These are phyloP conservation scores for Russula sp. DNA, from an alignment of 768 basidiomycete genomes.

Conservation along the genomic window DNA sequence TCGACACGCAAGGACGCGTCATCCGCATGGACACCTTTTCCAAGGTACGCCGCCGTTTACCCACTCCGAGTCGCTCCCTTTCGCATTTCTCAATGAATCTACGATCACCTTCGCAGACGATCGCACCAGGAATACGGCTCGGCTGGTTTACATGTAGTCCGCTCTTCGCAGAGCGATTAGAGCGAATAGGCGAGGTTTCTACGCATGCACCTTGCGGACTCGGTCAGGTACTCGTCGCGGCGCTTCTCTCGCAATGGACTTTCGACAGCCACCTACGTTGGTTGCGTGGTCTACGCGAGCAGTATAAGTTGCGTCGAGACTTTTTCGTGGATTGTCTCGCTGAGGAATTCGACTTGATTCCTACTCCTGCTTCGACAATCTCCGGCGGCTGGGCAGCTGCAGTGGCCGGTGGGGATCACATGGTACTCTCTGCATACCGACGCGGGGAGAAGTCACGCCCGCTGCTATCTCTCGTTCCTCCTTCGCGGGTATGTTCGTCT, in stretches of 20 bases:
- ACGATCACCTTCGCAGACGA: constrained; percentile 47
- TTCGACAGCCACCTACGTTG: constrained; percentile 72
- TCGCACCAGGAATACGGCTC: constrained; percentile 72
- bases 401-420: constrained; percentile 15
- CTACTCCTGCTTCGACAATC: constrained; percentile 33
- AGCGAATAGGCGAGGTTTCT: constrained; percentile 63
- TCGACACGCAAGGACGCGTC: constrained; percentile 80
- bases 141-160: constrained; percentile 82
- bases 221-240: constrained; percentile 59
- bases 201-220: constrained; percentile 74
- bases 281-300: constrained; percentile 58
- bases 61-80: not conserved
- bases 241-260: constrained; percentile 64
- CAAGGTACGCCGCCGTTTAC: constrained; percentile 45
- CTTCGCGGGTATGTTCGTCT: constrained; percentile 84
- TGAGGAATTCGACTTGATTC: constrained; percentile 58
- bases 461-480: constrained; percentile 69
- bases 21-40: constrained; percentile 80
- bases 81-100: not conserved
- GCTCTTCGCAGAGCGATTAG: constrained; percentile 69
- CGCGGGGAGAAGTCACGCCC: constrained; percentile 41
- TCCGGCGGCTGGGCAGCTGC: constrained; percentile 35
- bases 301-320: constrained; percentile 60
- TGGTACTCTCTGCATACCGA: constrained; percentile 46
- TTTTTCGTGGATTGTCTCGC: constrained; percentile 61